These are phyloP conservation scores for Mycosphaerella sp. DNA, from an alignment of 2,329 filamentous ascomycete species.

Conservation along the genomic window DNA sequence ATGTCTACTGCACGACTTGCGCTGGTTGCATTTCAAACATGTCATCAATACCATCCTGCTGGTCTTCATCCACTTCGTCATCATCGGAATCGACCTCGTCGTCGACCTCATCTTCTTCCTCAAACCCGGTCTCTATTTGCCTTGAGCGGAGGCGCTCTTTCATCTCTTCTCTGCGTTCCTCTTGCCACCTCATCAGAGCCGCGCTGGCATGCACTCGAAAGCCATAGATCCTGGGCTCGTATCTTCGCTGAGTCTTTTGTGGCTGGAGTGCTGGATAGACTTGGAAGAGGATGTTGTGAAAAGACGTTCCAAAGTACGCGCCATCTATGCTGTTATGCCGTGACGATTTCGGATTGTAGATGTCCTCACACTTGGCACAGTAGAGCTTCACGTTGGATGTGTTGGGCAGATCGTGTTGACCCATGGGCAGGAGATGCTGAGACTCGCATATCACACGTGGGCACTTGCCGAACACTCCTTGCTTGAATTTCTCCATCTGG, in stretches of 20 bases:
- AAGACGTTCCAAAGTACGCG: constrained; percentile 95
- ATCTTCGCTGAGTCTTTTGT: constrained; percentile 75
- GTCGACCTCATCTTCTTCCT: constrained; percentile 58
- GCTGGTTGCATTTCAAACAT: constrained; percentile 35
- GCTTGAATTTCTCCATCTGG: constrained; percentile 98
- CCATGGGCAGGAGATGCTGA: constrained; percentile 90
- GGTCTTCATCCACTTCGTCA: constrained; percentile 55
- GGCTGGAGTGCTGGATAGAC: constrained; percentile 90
- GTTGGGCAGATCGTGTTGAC: constrained; percentile 82
- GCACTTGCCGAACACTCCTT: constrained; percentile 95
- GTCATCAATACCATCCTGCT: constrained; percentile 46
- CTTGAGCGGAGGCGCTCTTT: constrained; percentile 64
- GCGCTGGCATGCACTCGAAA: constrained; percentile 93
- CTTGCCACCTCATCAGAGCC: constrained; percentile 86
- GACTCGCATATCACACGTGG: constrained; percentile 92
- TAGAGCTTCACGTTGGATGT: constrained; percentile 92
- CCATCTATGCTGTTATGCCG: constrained; percentile 93
- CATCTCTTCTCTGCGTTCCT: constrained; percentile 73
- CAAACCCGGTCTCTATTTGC: constrained; percentile 70
- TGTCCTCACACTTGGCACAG: constrained; percentile 93
- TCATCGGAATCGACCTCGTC: constrained; percentile 55
- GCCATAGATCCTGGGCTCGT: constrained; percentile 85
- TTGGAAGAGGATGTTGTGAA: constrained; percentile 99
- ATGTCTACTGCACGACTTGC: constrained; percentile 17
- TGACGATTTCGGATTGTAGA: constrained; percentile 97